Conservation (phyloP, 495 filamentous ascomycete genomes). For the Penicillium roqueforti region DNA sequence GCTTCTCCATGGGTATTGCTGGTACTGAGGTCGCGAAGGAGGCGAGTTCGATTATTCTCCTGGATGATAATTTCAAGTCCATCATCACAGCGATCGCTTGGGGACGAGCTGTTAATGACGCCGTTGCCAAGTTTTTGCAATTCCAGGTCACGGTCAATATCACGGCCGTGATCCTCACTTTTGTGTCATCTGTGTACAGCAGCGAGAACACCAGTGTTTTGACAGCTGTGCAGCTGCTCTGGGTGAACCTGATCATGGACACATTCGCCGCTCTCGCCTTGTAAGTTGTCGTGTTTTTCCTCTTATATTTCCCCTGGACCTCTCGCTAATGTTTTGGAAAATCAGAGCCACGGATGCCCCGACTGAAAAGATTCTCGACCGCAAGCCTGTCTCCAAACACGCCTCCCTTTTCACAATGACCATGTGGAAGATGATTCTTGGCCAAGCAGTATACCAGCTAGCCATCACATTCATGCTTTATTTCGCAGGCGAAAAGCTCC, state of each 20-base stretch:
- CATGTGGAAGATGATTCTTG: constrained; percentile 97
- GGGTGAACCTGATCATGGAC: constrained; percentile 95
- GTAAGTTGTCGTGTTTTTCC: constrained; percentile 14
- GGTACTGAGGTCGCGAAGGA: constrained; percentile 94
- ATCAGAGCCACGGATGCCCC: constrained; percentile 72
- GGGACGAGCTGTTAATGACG: constrained; percentile 88
- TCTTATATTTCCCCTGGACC: background rate
- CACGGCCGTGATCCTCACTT: constrained; percentile 78
- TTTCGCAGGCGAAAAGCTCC: constrained; percentile 61
- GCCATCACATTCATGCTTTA: constrained; percentile 73
- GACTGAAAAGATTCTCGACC: constrained; percentile 69
- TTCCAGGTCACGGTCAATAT: constrained; percentile 93
- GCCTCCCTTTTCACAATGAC: constrained; percentile 73
- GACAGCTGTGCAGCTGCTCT: constrained; percentile 81
- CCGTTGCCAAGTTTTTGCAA: constrained; percentile 85
- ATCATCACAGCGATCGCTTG: constrained; percentile 88
- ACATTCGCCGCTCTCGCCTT: constrained; percentile 83
- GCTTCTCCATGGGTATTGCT: constrained; percentile 89
- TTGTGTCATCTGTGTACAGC: constrained; percentile 75
- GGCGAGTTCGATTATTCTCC: constrained; percentile 84
- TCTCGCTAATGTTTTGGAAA: constrained; percentile 7
- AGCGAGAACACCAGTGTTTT: constrained; percentile 63
- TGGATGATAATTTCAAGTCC: constrained; percentile 87
- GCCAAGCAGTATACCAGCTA: constrained; percentile 80
- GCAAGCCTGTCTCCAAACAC: constrained; percentile 77